Base-by-base conservation (phyloP, 179 eudicot species). In the Spergularia azorica region DNA sequence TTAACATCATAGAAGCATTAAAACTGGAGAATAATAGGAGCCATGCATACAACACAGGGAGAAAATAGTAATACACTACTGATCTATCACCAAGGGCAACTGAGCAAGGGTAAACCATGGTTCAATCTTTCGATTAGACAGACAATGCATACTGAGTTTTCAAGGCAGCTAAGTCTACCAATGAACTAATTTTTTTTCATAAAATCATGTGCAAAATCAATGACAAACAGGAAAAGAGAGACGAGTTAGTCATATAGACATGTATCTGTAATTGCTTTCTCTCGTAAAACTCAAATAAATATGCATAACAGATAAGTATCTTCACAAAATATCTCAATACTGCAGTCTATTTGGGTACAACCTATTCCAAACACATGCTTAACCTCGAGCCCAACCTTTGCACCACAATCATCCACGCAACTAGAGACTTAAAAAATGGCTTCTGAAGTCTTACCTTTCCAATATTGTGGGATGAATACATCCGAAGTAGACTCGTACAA, bases 391-490 rank as follows among this genome's bases (percentile, higher is more conserved):
- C 2, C 32, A 26, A 26, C 32, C 32, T 26, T 26, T 26, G 32
- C 32, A 26, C 32, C 32, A 26, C 62, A 54, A 11, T 36, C 59
- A 70, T 7, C 73, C 61, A 70, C 4, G 57, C 5, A 55, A 41
- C 38, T 14, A 67, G 21, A 59, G 17, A 58, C 63, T 17, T 9
- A 54, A 65, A 14, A 70, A 15, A 59, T 26, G 68, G 20, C 62
- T 58, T 74, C 39, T 76, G 59, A 50, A 64, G 41, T 16, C 62
- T 76, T 84, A 96, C 99, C 99, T 88, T 90, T 83, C 98, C 99
- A 71, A 96, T 94, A 85, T 96, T 96, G 80, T 94, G 93, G 75
- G 91, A 89, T 73, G 99, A 89, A 88, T 96, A 96, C 79, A 91
- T 83, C 89, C 90, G 91, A 82, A 96, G 97, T 86, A 94, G 82